Evolutionary conservation across 495 filamentous ascomycete genomes (phyloP), one percentile per base, ranked within the genome.

Genomic region (Cudoniella acicularis): DNA sequence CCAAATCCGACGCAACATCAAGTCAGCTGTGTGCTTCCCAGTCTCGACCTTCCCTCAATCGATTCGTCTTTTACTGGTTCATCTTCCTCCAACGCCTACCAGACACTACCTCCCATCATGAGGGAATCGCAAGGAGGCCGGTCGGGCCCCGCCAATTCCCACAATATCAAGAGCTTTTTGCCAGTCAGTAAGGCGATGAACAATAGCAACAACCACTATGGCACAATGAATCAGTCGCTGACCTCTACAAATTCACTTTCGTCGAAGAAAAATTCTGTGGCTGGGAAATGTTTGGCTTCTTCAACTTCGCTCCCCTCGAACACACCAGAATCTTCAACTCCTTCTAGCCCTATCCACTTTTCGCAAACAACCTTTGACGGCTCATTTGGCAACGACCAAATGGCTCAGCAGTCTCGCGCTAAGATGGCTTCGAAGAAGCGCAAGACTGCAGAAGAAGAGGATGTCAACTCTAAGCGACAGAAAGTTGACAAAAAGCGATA

Each of bases 81-180:
- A 20, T 3, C 20, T 25, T 23, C 23, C 18, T 50, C 21, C 48
- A 23, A 24, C 20, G 8, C 16, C 36, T 16, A 41, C 36, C 9
- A 16, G 9, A 10, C 48, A 26, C 22, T 20, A 50, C 23, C 48
- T 26, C n/a, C 27, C 22, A 22, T 17, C 45, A 17, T n/a, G 16
- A 60, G 20, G n/a, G 50, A 54, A n/a, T n/a, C n/a, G n/a, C n/a
- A n/a, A 40, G n/a, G n/a, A 27, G 17, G 6, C 41, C 57, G 25
- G 30, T 8, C 40, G 3, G 26, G 27, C 4, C 16, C 27, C 25
- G 36, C 16, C 21, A 8, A 23, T 3, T 4, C 16, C 41, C 10
- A 52, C 25, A 17, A 25, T 2, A 61, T 64, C 53, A 60, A 64
- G 30, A 52, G 54, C 17, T 64, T 64, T 23, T 17, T 61, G 10